phyloP scores from a whole-genome alignment of 192 early-diverging fungal species.

The Podila minutissima region DNA sequence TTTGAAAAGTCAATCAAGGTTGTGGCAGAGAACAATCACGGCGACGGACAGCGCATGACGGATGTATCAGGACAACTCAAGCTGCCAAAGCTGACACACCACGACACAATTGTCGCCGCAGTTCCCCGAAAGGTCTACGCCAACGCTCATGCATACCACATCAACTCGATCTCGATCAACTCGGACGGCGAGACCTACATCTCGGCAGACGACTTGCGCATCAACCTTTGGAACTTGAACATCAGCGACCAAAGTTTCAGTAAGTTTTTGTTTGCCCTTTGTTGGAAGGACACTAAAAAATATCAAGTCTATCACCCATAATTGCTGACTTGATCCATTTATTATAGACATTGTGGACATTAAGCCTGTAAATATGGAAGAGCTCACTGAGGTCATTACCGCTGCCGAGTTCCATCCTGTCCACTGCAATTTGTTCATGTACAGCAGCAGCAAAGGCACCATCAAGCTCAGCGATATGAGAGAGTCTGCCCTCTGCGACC shows the following conservation, averaged over 20 bases:
- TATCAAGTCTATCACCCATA: too few species aligned
- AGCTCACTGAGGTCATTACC: conserved; percentile 98
- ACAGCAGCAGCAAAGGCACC: conserved; percentile 97
- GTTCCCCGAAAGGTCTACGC: conserved; percentile 96
- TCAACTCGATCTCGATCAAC: conserved; percentile 99
- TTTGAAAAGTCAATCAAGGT: conserved; percentile 98
- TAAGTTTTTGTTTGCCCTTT: conserved; percentile 32
- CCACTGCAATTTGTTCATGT: conserved; percentile 98
- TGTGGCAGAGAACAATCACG: conserved; percentile 91
- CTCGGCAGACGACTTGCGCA: conserved; percentile 96
- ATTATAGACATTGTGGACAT: conserved; percentile 96
- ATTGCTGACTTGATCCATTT: too few species aligned
- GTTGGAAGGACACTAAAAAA: background rate
- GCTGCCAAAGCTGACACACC: conserved; percentile 90
- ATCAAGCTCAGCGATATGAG: conserved; percentile 99
- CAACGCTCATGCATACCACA: conserved; percentile 97
- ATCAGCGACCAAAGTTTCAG: conserved; percentile 98
- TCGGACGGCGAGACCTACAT: conserved; percentile 98
- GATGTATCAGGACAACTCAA: conserved; percentile 62
- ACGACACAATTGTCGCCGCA: conserved; percentile 96
- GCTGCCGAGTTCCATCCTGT: conserved; percentile 96
- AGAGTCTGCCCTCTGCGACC: conserved; percentile 92
- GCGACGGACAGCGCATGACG: conserved; percentile 62
- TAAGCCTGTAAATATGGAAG: conserved; percentile 99
- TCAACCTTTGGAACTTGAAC: conserved; percentile 99